Evolutionary conservation across 371 early-diverging fungal species (phyloP), one percentile per base, ranked within the genome.

Genomic region (Apophysomyces ossiformis): DNA sequence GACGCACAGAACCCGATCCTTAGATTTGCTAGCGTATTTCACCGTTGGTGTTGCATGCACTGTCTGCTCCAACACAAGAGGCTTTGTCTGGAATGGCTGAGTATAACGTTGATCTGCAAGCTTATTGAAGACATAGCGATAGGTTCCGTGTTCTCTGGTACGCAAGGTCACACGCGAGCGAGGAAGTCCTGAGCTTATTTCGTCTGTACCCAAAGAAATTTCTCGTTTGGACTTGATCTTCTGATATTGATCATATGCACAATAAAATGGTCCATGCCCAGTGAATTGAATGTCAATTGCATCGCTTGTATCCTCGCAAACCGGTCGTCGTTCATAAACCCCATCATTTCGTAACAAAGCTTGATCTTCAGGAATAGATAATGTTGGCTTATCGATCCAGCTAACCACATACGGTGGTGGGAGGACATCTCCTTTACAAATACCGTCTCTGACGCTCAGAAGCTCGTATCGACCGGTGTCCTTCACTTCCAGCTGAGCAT

Each of bases 101-200:
- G 68, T 73, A 61, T 85, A 85, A 2, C 75, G 66, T 57, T 82
- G 81, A 64, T 85, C 86, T 0, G 86, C 57, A 15, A 85, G 60
- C 35, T 69, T 70, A 11, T 77, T 73, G 63, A 85, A 82, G 8
- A 71, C 67, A 50, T 85, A 85, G 12, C 69, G 65, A 54, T 78
- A 79, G 18, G 64, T 69, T 41, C 86, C 86, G 39, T 72, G 57
- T 41, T 70, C 63, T 1, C 70, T 61, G 1, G 86, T 83, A 7
- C 64, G 66, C 44, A 85, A 63, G 26, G 71, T 71, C 37, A 85
- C 60, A 54, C 75, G 77, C 4, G 74, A 69, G 15, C 72, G 72
- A 12, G 66, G 12, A 18, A 69, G 60, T 43, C 77, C 79, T 5
- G 84, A 63, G 16, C 71, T 72, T 3, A 83, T 68, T 16, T 77